Evolutionary conservation across 345 rosid species (phyloP).

Genomic region (Geranium brycei): DNA sequence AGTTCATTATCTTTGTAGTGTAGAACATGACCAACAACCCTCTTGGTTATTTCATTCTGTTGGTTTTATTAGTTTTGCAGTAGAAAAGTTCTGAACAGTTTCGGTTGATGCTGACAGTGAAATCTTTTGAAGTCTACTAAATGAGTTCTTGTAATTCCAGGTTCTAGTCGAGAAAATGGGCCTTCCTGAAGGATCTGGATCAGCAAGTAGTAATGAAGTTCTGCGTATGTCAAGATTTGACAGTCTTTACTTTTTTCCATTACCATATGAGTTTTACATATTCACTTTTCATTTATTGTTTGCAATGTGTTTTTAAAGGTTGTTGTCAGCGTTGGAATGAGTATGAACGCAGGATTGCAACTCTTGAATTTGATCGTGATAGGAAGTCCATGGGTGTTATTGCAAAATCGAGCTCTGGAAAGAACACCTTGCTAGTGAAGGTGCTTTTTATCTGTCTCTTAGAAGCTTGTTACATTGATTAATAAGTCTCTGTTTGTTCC

Average conservation of each 20-base stretch:
- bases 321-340: slow-evolving; percentile 43
- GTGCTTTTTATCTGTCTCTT: slow-evolving; percentile 26
- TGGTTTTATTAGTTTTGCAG: background rate
- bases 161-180: slow-evolving; percentile 74
- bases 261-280: background rate
- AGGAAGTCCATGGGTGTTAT: slow-evolving; percentile 76
- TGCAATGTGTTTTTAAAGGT: slow-evolving; percentile 19
- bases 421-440: slow-evolving; percentile 49
- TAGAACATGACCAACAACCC: background rate
- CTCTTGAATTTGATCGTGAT: slow-evolving; percentile 62
- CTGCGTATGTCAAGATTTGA: slow-evolving; percentile 16
- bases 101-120: background rate
- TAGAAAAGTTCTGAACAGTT: background rate
- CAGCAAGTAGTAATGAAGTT: slow-evolving; percentile 14
- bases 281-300: background rate
- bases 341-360: slow-evolving; percentile 43
- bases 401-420: slow-evolving; percentile 29
- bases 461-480: too few relatives aligned
- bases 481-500: too few relatives aligned
- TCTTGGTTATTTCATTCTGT: background rate
- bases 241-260: background rate
- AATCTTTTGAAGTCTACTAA: background rate
- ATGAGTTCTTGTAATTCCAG: slow-evolving; percentile 15
- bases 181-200: slow-evolving; percentile 23
- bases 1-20: background rate